A percentile compares a stretch with the other conserved stretches of the same genome.
Evolutionary conservation across 768 basidiomycete genomes (phyloP).

Genomic region (Termitomyces sp.): DNA sequence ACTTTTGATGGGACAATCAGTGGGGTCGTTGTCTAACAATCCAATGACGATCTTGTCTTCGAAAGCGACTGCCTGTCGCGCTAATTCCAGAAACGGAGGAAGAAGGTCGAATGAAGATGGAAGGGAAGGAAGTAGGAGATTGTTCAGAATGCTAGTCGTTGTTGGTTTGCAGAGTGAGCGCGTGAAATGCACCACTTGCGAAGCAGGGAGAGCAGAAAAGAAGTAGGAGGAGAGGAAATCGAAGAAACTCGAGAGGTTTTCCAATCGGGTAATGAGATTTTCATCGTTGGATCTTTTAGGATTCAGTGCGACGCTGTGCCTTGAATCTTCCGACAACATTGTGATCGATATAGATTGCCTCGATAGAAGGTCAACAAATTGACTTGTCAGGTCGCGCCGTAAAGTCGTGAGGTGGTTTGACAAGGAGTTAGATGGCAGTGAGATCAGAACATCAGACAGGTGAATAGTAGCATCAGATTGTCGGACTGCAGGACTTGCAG

Average conservation of each 20-base stretch:
- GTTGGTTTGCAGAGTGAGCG: conserved; percentile 57
- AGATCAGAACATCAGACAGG: conserved; percentile 50
- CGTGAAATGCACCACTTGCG: conserved; percentile 41
- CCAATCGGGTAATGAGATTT: conserved; percentile 36
- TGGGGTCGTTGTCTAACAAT: conserved; percentile 41
- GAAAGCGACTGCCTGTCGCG: conserved; percentile 55
- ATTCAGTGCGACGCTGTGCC: conserved; percentile 43
- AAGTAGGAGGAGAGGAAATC: conserved; percentile 58
- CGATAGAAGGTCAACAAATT: conserved; percentile 57
- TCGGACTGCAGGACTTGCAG: conserved; percentile 38
- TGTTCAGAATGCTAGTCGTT: conserved; percentile 53
- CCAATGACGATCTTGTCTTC: conserved; percentile 51
- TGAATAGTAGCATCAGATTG: conserved; percentile 45
- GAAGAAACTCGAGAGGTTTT: conserved; percentile 50
- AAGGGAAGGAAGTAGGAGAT: conserved; percentile 63
- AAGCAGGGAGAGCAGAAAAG: conserved; percentile 47
- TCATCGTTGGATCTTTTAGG: conserved; percentile 38
- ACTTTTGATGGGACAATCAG: conserved; percentile 48
- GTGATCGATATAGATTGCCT: conserved; percentile 43
- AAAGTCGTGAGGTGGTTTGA: conserved; percentile 51
- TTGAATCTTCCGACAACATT: conserved; percentile 27
- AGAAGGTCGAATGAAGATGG: conserved; percentile 59
- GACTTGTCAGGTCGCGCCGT: conserved; percentile 54
- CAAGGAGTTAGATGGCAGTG: conserved; percentile 50
- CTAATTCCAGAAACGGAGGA: conserved; percentile 53